phyloP scores from a whole-genome alignment of 495 filamentous ascomycete species.

The Glutinoglossum americanum region DNA sequence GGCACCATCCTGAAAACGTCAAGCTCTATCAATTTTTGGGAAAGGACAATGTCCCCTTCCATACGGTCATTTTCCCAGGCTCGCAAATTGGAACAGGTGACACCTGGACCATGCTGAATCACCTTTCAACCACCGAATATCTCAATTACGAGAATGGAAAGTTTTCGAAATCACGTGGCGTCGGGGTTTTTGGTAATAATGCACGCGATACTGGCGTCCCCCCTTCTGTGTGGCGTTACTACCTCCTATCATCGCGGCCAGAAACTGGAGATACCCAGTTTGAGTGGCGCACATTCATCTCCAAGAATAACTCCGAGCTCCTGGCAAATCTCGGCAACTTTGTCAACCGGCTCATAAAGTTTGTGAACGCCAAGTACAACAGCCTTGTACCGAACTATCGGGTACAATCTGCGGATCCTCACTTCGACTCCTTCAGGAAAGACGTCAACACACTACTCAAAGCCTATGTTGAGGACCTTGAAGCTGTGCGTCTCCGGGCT shows the following conservation, averaged over 20 bases:
- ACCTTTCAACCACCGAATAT: constrained; percentile 82
- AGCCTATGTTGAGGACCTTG: constrained; percentile 51
- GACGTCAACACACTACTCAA: constrained; percentile 39
- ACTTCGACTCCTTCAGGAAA: constrained; percentile 33
- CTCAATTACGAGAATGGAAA: constrained; percentile 91
- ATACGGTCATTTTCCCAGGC: constrained; percentile 65
- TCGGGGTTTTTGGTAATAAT: constrained; percentile 81
- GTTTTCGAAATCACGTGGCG: constrained; percentile 77
- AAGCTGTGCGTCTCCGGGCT: constrained; percentile 52
- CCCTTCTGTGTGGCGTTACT: constrained; percentile 82
- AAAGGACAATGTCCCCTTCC: constrained; percentile 14
- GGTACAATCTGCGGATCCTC: constrained; percentile 8
- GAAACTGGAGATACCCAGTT: constrained; percentile 83
- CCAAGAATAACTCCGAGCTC: constrained; percentile 74
- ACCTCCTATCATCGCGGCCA: constrained; percentile 68
- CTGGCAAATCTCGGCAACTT: constrained; percentile 86
- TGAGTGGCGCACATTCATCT: constrained; percentile 68
- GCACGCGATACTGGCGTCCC: constrained; percentile 76
- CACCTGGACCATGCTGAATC: constrained; percentile 79
- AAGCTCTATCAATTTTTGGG: constrained; percentile 48
- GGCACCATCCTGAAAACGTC: constrained; percentile 75
- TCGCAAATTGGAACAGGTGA: constrained; percentile 66
- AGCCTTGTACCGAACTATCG: constrained; percentile 46
- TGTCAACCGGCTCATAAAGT: constrained; percentile 83
- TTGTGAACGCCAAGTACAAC: constrained; percentile 50